A percentile compares a stretch with the other conserved stretches of the same genome.
Evolutionary conservation across 2,329 filamentous ascomycete genomes (phyloP).

Genomic region (Tolypocladium paradoxum): DNA sequence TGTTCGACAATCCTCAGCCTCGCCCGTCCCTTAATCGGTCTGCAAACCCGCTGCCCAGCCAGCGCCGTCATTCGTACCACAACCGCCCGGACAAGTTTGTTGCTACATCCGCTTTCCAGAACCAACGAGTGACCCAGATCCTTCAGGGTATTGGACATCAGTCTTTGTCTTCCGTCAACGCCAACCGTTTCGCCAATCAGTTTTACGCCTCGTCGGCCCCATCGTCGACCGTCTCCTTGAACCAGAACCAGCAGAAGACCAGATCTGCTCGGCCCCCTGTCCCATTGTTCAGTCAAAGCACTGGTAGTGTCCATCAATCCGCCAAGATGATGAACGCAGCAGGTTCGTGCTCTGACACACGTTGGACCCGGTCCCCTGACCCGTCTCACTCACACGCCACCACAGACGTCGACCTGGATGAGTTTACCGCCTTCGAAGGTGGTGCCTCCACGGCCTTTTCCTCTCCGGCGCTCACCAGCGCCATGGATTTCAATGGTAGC

Average conservation of each 20-base stretch:
- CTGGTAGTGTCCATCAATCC: conserved; percentile 37
- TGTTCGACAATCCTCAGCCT: conserved; percentile 51
- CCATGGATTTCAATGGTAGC: conserved; percentile 39
- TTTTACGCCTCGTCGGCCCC: conserved; percentile 60
- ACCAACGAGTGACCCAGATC: conserved; percentile 48
- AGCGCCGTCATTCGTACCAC: conserved; percentile 35
- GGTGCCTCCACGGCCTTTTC: conserved; percentile 40
- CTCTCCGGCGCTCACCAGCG: conserved; percentile 38
- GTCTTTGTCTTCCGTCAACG: conserved; percentile 42
- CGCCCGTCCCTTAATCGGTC: conserved; percentile 24
- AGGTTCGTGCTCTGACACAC: conserved; percentile 16
- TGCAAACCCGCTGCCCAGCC: conserved; percentile 26
- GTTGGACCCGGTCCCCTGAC: not conserved
- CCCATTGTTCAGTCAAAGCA: conserved; percentile 56
- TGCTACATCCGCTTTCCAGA: conserved; percentile 32
- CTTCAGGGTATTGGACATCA: conserved; percentile 47
- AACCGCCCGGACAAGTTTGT: conserved; percentile 32
- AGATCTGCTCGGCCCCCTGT: conserved; percentile 53
- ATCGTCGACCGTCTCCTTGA: conserved; percentile 47
- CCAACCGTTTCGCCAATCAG: conserved; percentile 47
- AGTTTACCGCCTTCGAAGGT: conserved; percentile 46
- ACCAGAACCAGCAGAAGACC: conserved; percentile 30
- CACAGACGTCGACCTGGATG: conserved; percentile 47
- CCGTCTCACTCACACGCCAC: conserved; percentile 19
- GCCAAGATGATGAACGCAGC: conserved; percentile 34